Evolutionary conservation across 1,284 basidiomycete genomes (phyloP), one percentile per base, ranked within the genome.

Genomic region (Ceratobasidium sp.): DNA sequence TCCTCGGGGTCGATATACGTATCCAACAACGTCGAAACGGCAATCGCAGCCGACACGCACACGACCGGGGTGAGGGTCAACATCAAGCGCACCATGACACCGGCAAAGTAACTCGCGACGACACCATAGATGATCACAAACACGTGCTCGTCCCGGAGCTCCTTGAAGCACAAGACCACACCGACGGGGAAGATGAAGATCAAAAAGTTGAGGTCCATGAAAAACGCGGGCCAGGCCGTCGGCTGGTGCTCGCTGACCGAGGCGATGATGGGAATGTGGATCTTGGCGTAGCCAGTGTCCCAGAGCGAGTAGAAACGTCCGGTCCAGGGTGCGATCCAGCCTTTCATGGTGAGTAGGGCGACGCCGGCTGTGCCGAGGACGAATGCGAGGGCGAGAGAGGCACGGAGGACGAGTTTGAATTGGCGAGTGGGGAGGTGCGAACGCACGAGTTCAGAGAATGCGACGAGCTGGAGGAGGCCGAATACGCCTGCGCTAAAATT

Each of bases 181-280:
- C 97, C 97, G 29, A 94, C 96, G 3, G 97, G 97, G 88, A 99
- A 99, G 70, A 97, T 82, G 86, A 95, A 98, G 75, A 99, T 92
- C 77, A 99, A 90, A 86, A 97, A 91, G 76, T 98, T 92, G 71
- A 99, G 87, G 79, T 99, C 96, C 89, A 98, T 98, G 85, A 98
- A 99, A 87, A 99, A 99, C 1, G 96, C 91, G 2, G 96, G 95
- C 97, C 97, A 99, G 43, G 97, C 96, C 10, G 97, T 99, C 15
- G 97, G 97, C 79, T 99, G 97, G 81, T 99, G 97, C 80, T 99
- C 97, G n/a, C 95, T 98, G 22, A 98, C 97, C 22, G 96, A 98
- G 5, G 97, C 97, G 76, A 99, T 98, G 82, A 99, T 98, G 38
- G 96, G 96, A 75, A 98, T 94, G 78, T 94, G 92, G 77, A 95